Percentiles rank a stretch among this genome's conserved stretches.
Evolutionary conservation across 192 early-diverging fungal species (phyloP).

Genomic region (Coemansia sp.): DNA sequence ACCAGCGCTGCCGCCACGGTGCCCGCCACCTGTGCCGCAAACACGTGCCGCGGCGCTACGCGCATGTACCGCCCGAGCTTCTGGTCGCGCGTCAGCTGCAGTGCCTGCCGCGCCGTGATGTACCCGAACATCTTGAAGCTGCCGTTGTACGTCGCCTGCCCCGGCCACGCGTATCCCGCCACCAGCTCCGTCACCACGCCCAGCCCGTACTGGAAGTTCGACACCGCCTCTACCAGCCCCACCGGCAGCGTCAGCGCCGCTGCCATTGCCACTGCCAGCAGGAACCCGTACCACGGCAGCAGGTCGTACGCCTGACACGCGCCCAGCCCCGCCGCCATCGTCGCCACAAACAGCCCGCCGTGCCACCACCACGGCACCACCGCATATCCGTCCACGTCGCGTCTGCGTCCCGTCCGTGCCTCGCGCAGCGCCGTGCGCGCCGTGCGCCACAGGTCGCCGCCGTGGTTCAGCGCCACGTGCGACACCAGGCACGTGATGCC

Average conservation of each 20-base stretch:
- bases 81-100: constrained; percentile 59
- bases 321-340: constrained; percentile 29
- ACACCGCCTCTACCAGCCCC: constrained; percentile 70
- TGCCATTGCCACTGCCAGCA: constrained; percentile 56
- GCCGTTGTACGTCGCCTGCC: constrained; percentile 70
- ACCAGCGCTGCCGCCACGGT: constrained; percentile 66
- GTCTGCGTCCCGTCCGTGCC: not conserved
- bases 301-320: constrained; percentile 23
- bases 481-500: constrained; percentile 63
- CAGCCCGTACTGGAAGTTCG: constrained; percentile 66
- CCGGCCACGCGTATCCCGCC: constrained; percentile 69
- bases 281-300: constrained; percentile 63
- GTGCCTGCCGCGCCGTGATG: constrained; percentile 65
- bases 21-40: constrained; percentile 66
- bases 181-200: constrained; percentile 80
- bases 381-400: constrained; percentile 16
- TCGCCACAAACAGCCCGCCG: constrained; percentile 14
- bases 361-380: constrained; percentile 71
- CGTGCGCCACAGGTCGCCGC: constrained; percentile 56
- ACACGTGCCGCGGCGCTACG: constrained; percentile 69
- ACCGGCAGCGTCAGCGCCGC: constrained; percentile 65
- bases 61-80: constrained; percentile 72
- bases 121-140: constrained; percentile 79
- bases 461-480: constrained; percentile 58
- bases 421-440: constrained; percentile 44